Base-by-base conservation (phyloP, 352 stramenopile genomes). In the Pythium volutum region DNA sequence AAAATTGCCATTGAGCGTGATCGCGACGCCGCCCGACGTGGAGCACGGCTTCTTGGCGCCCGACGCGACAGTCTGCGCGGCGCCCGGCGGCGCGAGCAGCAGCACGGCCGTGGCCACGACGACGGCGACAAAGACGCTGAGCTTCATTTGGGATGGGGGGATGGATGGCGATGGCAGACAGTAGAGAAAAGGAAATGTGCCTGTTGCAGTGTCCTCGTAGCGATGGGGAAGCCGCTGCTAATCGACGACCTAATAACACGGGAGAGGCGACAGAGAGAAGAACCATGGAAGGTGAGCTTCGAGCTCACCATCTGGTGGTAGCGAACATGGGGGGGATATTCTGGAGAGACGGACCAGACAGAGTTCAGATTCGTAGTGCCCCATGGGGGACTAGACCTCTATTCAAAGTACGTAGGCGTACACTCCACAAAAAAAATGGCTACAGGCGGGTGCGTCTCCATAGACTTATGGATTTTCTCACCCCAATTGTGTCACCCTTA, bases 1-100 rank as follows among this genome's bases (percentile, higher is more conserved):
- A 25, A 64, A 53, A 54, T 81, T 81, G 49, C 70, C 70, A 25
- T 64, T 69, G 29, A 80, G 49, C 11, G 67, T 27, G 69, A 80
- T 77, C 36, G 49, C 43, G 2, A 59, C 73, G 39, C 73, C 73
- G 25, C 41, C 73, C 1, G 70, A 58, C 50, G 68, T 51, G 23
- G 61, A 60, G 38, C 73, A 80, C 11, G 73, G 66, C 36, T 65
- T 70, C 56, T 70, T 70, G 50, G 57, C 57, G 45, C 62, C 62
- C 10, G 55, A 23, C 23, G 62, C 49, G n/a, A 66, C 63, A 42
- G 36, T 58, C 47, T 53, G 34, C 12, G 47, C 50, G 27, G 15
- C 57, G 25, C n/a, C 43, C 9, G 34, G 11, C 31, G 33, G 31
- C 14, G 27, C 20, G 6, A 16, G 9, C 36, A 46, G 22, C 22